phyloP scores from a whole-genome alignment of 2,329 filamentous ascomycete genomes.

The Plenodomus tracheiphilus region DNA sequence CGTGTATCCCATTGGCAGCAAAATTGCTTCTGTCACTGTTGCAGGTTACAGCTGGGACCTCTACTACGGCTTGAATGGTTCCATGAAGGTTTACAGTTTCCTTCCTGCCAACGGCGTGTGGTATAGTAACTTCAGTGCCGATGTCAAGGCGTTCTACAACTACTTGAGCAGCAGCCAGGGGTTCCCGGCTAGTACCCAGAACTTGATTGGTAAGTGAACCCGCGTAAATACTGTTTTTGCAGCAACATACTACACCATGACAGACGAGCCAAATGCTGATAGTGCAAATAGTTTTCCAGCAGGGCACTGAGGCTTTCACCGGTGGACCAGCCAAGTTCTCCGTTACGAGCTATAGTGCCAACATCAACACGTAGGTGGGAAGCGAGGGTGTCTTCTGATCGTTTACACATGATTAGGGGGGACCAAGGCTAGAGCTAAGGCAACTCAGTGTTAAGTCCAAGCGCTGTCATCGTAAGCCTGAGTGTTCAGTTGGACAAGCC shows the following conservation, averaged over 20 bases:
- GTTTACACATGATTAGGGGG: background rate
- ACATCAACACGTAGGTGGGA: background rate
- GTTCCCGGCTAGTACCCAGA: slow-evolving; percentile 33
- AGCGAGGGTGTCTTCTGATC: background rate
- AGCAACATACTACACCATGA: background rate
- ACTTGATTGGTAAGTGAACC: slow-evolving; percentile 26
- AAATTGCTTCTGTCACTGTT: slow-evolving; percentile 45
- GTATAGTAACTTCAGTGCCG: slow-evolving; percentile 56
- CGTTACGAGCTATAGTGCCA: slow-evolving; percentile 6
- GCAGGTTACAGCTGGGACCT: slow-evolving; percentile 58
- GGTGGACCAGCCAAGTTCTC: slow-evolving; percentile 24
- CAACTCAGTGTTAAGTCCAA: background rate
- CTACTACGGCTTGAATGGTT: slow-evolving; percentile 61
- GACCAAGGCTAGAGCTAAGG: background rate
- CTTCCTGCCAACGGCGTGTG: slow-evolving; percentile 40
- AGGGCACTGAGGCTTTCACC: slow-evolving; percentile 30
- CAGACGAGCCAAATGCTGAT: slow-evolving; percentile 1
- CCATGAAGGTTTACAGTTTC: slow-evolving; percentile 64
- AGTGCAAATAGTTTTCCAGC: slow-evolving; percentile 18
- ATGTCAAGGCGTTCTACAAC: slow-evolving; percentile 60
- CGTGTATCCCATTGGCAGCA: slow-evolving; percentile 22
- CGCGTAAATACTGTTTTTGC: background rate
- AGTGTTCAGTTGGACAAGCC: background rate
- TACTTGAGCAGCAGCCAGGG: slow-evolving; percentile 58
- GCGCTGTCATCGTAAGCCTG: background rate